Base-by-base conservation (phyloP, 305 asterid genomes). In the Fraxinus sp. region DNA sequence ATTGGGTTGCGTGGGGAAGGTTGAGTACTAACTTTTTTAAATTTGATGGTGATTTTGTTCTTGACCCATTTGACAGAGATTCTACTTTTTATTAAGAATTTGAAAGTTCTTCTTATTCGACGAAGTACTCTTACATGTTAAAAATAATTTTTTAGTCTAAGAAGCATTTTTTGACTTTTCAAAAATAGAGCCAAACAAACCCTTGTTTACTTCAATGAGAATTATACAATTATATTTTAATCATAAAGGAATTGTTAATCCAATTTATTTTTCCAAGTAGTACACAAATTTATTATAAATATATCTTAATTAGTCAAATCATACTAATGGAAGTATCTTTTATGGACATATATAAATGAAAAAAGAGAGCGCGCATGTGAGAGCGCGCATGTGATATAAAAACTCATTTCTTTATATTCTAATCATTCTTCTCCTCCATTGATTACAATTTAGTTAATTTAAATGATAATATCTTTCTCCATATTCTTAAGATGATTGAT, bases 191-290 rank as follows among this genome's bases (percentile, higher is more conserved):
- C 16, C 52, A 41, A 41, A 41, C 52, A 41, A 41, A 41, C 49
- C 49, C 49, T 41, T 55, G 77, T 52, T 87, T 80, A 52, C 86
- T 85, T 87, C 87, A 85, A 85, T 79, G 73, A 66, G 70, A 59
- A 59, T 30, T 5, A n/a, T 7, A 20, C 0, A 18, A 6, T 59
- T 18, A 22, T 20, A 20, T 18, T 18, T 46, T 46, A 46, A 46
- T 10, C 7, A 6, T 7, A 57, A 2, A 57, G 7, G 11, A n/a
- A n/a, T 57, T 18, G 9, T 36, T 36, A 36, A 36, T 36, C 41
- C 41, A 36, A 6, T 36, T 36, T 36, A 35, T 35, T 35, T 35
- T 35, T 35, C 37, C 37, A 36, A 6, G 41, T 36, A 36, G 41
- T 36, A 36, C 41, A 36, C 41, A 36, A 36, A 36, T 36, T 36